Evolutionary conservation across 2,329 filamentous ascomycete genomes (phyloP), one percentile per base, ranked within the genome.

Genomic region (Microascus cirrosus): DNA sequence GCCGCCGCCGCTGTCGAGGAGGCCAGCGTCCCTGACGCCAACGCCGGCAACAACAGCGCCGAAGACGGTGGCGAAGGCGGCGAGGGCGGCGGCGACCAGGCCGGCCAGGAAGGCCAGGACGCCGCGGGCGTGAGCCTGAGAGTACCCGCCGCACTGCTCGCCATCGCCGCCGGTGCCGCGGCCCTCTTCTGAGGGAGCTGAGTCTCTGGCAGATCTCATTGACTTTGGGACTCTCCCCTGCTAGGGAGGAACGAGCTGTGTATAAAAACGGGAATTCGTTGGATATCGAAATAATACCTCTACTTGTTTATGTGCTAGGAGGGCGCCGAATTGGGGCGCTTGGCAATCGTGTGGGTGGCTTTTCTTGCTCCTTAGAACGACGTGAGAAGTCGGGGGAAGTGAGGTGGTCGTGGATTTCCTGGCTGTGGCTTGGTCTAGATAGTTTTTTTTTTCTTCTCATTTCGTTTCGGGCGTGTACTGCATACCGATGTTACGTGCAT

Each of bases 81-180:
- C 56, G 48, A 52, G 32, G 59, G 54, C 10, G 48, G 48, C 56
- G 52, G 18, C 50, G 15, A 42, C 50, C 53, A 45, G 13, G 39
- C 22, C 15, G 39, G 25, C 48, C 15, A 57, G 42, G 22, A 7
- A n/a, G 22, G 13, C 55, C 45, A 53, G 35, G 24, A 55, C 32
- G 50, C 50, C 51, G 63, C 62, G 54, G 66, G 59, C 57, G 65
- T 70, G 45, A 66, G 67, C 58, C 62, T 78, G 61, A 63, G 70
- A 54, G 70, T 71, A 8, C 73, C 77, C 28, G 68, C 68, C 65
- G 69, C 73, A 18, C 62, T 76, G 60, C 69, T 82, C 53, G 61
- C 77, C 55, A 73, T 66, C 60, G 60, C 77, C 36, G 76, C 68
- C 58, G 72, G 71, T 36, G 70, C 72, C 59, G 68, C 80, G 59